Evolutionary conservation across 2,329 filamentous ascomycete genomes (phyloP).

Genomic region (Penicillium sp.): DNA sequence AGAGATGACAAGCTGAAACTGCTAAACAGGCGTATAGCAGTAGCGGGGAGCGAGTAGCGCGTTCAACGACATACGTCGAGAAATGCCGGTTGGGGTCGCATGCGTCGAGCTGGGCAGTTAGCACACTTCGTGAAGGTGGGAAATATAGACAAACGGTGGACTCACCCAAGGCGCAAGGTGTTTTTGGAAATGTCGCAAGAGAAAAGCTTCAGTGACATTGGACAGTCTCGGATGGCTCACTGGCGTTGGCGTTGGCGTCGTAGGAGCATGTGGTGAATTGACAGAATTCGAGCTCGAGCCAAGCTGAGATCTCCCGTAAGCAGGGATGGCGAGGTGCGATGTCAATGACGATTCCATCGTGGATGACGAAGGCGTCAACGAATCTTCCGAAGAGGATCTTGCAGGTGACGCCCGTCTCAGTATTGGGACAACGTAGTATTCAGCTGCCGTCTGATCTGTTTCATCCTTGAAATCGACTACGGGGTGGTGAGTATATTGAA

Average conservation of each 20-base stretch:
- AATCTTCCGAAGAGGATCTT: constrained; percentile 26
- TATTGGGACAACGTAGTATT: constrained; percentile 32
- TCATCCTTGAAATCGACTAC: constrained; percentile 37
- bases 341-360: constrained; percentile 22
- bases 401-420: constrained; percentile 16
- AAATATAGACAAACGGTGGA: not conserved
- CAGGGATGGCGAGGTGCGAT: constrained; percentile 12
- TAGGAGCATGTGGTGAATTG: constrained; percentile 19
- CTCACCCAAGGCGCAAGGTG: constrained; percentile 34
- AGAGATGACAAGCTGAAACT: constrained; percentile 35
- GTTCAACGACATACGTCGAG: constrained; percentile 31
- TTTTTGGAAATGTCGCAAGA: constrained; percentile 35
- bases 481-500: not conserved
- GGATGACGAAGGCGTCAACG: constrained; percentile 25
- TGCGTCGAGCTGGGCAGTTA: constrained; percentile 29
- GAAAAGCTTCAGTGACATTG: constrained; percentile 33
- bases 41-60: constrained; percentile 30
- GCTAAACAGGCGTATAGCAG: constrained; percentile 35
- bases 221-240: constrained; percentile 26
- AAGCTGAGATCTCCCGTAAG: constrained; percentile 10
- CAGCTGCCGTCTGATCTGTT: constrained; percentile 35
- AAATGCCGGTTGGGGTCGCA: constrained; percentile 33
- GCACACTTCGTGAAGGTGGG: not conserved
- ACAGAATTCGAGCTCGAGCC: constrained; percentile 17
- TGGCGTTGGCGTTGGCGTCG: too few relatives aligned